These are phyloP conservation scores for Trypanosoma scelopori DNA, from an alignment of 208 protist species.

Conservation along the genomic window DNA sequence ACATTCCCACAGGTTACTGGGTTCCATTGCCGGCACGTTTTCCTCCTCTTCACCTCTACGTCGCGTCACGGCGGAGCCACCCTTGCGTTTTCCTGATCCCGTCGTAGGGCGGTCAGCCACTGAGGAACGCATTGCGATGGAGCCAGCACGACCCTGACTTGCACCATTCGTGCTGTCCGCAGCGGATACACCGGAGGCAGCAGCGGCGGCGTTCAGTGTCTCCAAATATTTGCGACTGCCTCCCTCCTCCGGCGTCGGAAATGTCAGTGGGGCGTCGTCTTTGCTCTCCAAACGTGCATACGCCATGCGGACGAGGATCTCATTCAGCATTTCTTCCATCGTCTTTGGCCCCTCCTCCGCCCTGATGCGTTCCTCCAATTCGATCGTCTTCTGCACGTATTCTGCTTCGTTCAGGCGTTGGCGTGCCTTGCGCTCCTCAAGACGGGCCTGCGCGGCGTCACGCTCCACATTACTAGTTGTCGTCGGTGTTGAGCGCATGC, in stretches of 20 bases:
- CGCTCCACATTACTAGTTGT: conserved; percentile 37
- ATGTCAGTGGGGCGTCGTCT: conserved; percentile 47
- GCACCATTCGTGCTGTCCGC: background rate
- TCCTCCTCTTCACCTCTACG: conserved; percentile 49
- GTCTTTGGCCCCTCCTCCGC: conserved; percentile 91
- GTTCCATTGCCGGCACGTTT: conserved; percentile 29
- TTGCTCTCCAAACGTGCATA: conserved; percentile 83
- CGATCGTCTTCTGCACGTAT: conserved; percentile 75
- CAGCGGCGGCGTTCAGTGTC: background rate
- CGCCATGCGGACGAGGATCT: conserved; percentile 91
- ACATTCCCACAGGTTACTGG: conserved; percentile 54
- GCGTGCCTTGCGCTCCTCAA: conserved; percentile 71
- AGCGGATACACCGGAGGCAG: background rate
- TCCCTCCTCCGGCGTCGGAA: conserved; percentile 87
- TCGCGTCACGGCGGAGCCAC: conserved; percentile 16
- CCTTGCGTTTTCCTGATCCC: conserved; percentile 15
- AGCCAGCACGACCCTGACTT: background rate
- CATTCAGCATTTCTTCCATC: conserved; percentile 94
- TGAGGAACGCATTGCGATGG: conserved; percentile 14
- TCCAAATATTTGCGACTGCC: conserved; percentile 69
- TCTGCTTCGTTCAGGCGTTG: conserved; percentile 90
- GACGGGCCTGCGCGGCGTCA: conserved; percentile 39
- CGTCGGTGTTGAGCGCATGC: conserved; percentile 53
- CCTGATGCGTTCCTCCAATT: conserved; percentile 77
- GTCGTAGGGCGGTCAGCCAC: background rate